These are phyloP conservation scores for Ettlia oleoabundans DNA, from an alignment of 139 green algal genomes.

Conservation along the genomic window DNA sequence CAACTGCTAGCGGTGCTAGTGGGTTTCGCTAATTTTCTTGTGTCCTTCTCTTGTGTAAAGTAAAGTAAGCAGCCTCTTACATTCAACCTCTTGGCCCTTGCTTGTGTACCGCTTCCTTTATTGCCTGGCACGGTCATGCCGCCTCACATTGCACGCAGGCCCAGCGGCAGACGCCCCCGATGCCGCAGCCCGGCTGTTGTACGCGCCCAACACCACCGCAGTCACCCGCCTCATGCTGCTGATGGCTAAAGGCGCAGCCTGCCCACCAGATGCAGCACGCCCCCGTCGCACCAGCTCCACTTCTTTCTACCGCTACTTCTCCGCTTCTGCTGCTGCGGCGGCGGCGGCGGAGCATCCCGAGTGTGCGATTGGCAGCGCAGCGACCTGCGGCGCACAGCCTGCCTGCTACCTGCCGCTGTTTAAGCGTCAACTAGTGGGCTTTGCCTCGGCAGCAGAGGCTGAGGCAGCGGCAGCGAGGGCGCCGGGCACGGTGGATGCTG, in stretches of 20 bases:
- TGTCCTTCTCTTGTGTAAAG: too few relatives aligned
- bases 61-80: too few relatives aligned
- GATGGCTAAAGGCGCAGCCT: constrained; percentile 62
- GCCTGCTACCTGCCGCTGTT: constrained; percentile 63
- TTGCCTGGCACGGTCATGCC: not conserved
- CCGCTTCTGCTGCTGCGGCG: not conserved
- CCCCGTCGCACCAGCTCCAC: constrained; percentile 15
- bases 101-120: not conserved
- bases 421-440: constrained; percentile 26
- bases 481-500: constrained; percentile 50
- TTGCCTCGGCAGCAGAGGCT: constrained; percentile 29
- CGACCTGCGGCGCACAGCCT: constrained; percentile 49
- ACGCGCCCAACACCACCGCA: constrained; percentile 55
- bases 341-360: constrained; percentile 5
- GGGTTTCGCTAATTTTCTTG: too few relatives aligned
- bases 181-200: constrained; percentile 46
- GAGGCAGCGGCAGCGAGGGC: not conserved
- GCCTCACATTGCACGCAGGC: constrained; percentile 44
- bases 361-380: not conserved
- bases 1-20: not conserved
- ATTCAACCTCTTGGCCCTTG: too few relatives aligned
- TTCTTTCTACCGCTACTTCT: constrained; percentile 68
- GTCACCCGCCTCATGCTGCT: constrained; percentile 39
- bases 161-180: constrained; percentile 42
- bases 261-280: constrained; percentile 47